These are phyloP conservation scores for Trichopus zeylanicus DNA, from an alignment of 116 monocot species.

Conservation along the genomic window DNA sequence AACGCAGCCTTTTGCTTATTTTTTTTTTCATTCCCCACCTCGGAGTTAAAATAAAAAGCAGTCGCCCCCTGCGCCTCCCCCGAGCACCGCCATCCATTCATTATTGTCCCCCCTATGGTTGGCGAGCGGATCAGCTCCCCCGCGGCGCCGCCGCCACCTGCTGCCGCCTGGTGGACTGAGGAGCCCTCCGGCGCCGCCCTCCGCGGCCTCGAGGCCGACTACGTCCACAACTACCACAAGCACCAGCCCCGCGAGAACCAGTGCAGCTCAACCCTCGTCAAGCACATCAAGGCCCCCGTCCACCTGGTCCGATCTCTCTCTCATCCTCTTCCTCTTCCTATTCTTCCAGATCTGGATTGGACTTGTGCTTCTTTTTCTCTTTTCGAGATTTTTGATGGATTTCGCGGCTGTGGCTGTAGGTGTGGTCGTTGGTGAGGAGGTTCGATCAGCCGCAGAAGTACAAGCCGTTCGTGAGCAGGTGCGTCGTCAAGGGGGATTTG, in stretches of 20 bases:
- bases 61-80: too few species aligned
- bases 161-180: conserved; percentile 4
- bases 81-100: too few species aligned
- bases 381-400: too few species aligned
- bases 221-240: conserved; percentile 26
- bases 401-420: conserved; percentile 9
- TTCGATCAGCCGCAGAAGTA: conserved; percentile 62
- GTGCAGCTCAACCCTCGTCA: conserved; percentile 41
- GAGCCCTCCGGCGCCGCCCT: conserved; percentile 10
- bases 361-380: too few species aligned
- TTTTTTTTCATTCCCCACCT: too few species aligned
- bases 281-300: conserved; percentile 51
- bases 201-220: conserved; percentile 28
- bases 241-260: conserved; percentile 38
- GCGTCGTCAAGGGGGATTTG: conserved; percentile 38
- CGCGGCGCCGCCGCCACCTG: conserved; percentile 1
- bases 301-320: conserved; percentile 28
- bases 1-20: too few species aligned
- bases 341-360: too few species aligned
- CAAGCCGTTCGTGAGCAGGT: conserved; percentile 52
- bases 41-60: too few species aligned
- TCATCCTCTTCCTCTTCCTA: not conserved
- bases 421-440: conserved; percentile 61
- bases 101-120: too few species aligned
- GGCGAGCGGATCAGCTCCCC: too few species aligned